Evolutionary conservation across 306 rosid species (phyloP).

Genomic region (Corylus avellana): DNA sequence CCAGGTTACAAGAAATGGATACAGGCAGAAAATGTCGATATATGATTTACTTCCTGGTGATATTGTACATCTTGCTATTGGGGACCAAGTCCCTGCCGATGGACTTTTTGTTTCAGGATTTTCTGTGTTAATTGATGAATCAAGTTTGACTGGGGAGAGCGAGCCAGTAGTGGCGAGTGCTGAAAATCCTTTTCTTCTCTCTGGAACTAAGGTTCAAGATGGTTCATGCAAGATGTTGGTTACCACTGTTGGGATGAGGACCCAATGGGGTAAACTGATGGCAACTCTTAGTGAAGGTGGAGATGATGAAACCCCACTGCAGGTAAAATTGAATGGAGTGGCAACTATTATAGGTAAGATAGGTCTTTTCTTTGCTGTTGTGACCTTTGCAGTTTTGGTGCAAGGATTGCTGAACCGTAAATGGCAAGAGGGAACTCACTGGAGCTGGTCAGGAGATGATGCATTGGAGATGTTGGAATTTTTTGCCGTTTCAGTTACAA

Average conservation of each 20-base stretch:
- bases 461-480: constrained; percentile 72
- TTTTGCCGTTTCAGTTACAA: constrained; percentile 91
- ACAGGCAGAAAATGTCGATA: constrained; percentile 89
- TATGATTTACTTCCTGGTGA: constrained; percentile 96
- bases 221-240: constrained; percentile 93
- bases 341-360: constrained; percentile 95
- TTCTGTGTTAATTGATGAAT: constrained; percentile 81
- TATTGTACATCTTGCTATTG: constrained; percentile 82
- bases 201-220: constrained; percentile 94
- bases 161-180: constrained; percentile 75
- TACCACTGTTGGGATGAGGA: constrained; percentile 95
- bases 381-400: constrained; percentile 84
- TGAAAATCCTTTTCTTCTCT: constrained; percentile 83
- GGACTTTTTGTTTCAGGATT: constrained; percentile 87
- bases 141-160: constrained; percentile 97
- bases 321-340: constrained; percentile 93
- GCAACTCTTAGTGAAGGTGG: constrained; percentile 97
- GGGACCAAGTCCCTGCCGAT: constrained; percentile 95
- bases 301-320: constrained; percentile 96
- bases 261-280: constrained; percentile 98
- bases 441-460: constrained; percentile 84
- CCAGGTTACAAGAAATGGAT: constrained; percentile 87
- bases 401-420: constrained; percentile 71
- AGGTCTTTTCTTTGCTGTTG: constrained; percentile 79
- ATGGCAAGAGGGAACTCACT: constrained; percentile 56